A percentile compares a stretch with the other conserved stretches of the same genome.
These are phyloP conservation scores for Hygrophorus russula DNA, from an alignment of 768 basidiomycete species.

Conservation along the genomic window DNA sequence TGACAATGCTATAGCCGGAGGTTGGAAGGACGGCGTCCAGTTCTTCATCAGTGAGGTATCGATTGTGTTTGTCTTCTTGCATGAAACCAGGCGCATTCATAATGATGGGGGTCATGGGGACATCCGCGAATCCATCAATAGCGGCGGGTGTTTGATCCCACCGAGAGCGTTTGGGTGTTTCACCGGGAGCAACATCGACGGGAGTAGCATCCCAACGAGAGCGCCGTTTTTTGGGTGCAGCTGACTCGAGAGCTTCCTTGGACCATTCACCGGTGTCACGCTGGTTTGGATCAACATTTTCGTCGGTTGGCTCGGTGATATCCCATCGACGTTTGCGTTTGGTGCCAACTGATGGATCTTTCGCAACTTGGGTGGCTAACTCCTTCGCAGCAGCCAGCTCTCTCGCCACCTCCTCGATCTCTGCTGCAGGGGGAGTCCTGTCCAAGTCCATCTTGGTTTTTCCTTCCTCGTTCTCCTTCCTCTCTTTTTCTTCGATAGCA, in stretches of 20 bases:
- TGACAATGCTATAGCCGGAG: constrained; percentile 83
- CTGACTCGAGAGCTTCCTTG: constrained; percentile 60
- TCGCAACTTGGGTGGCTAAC: constrained; percentile 19
- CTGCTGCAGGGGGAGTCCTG: constrained; percentile 80
- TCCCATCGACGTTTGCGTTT: constrained; percentile 84
- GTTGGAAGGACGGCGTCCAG: constrained; percentile 82
- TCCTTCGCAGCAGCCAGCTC: constrained; percentile 51
- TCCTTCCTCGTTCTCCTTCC: constrained; percentile 59
- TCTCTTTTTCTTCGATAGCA: constrained; percentile 85
- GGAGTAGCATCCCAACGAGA: constrained; percentile 97
- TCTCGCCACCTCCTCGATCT: constrained; percentile 61
- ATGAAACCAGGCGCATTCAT: constrained; percentile 82
- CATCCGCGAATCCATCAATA: constrained; percentile 30
- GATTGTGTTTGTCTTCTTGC: constrained; percentile 93
- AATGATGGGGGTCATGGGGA: constrained; percentile 68
- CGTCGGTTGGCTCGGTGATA: constrained; percentile 46
- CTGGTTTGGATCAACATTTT: constrained; percentile 54
- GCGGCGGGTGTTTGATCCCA: constrained; percentile 93
- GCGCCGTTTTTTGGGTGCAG: constrained; percentile 81
- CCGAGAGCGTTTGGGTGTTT: constrained; percentile 82
- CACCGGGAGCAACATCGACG: constrained; percentile 45
- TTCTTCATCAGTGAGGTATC: constrained; percentile 94
- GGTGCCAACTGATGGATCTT: constrained; percentile 27
- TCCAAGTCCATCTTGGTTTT: constrained; percentile 81
- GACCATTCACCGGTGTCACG: constrained; percentile 59